phyloP scores from a whole-genome alignment of 202 grass and related monocot genomes.

The Cymbopogon flexuosus region DNA sequence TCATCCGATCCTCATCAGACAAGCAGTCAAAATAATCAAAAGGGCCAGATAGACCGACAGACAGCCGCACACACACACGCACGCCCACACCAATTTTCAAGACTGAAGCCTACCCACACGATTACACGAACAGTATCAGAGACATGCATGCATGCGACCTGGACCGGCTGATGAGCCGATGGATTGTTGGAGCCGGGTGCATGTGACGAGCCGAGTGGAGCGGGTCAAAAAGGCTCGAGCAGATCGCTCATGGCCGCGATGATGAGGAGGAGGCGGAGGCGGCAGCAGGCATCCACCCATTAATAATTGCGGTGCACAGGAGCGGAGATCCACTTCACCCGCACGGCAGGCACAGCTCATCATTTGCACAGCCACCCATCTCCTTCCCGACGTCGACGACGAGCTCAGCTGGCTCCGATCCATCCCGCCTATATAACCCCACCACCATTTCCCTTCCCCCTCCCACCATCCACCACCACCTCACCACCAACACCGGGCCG shows the following conservation, averaged over 20 bases:
- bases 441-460: neutral
- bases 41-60: neutral
- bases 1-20: too few relatives aligned
- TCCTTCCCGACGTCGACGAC: too few relatives aligned
- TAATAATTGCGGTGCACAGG: slow-evolving; percentile 11
- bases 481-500: neutral
- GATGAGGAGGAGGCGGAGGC: neutral
- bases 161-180: neutral
- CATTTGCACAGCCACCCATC: slow-evolving; percentile 35
- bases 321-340: slow-evolving; percentile 24
- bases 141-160: neutral
- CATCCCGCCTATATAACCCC: slow-evolving; percentile 32
- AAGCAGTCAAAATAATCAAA: neutral
- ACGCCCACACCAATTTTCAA: too few relatives aligned
- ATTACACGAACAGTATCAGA: too few relatives aligned
- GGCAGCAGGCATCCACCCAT: neutral
- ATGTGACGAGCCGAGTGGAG: neutral
- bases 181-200: neutral
- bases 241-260: neutral
- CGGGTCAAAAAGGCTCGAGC: slow-evolving; percentile 12
- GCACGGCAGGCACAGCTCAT: slow-evolving; percentile 31
- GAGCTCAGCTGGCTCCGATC: neutral
- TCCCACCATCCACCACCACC: neutral
- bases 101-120: too few relatives aligned
- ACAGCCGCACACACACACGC: neutral